Evolutionary conservation across 2,329 filamentous ascomycete species (phyloP).

Genomic region (Xylariaceae sp.): DNA sequence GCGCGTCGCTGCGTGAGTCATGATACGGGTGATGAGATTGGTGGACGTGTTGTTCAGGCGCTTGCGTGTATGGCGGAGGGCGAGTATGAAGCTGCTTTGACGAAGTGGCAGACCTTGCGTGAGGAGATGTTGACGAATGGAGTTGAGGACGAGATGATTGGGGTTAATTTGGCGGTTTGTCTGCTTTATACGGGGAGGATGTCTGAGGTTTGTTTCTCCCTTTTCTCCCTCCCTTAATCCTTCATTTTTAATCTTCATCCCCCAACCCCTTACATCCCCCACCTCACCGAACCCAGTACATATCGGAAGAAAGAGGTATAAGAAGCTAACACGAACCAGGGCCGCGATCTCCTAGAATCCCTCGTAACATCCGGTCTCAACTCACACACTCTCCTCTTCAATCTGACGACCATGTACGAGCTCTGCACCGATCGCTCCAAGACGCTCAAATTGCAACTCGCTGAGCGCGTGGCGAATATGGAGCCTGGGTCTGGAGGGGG

Average conservation of each 20-base stretch:
- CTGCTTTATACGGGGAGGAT: slow-evolving; percentile 76
- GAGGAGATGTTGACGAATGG: slow-evolving; percentile 39
- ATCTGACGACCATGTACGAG: slow-evolving; percentile 86
- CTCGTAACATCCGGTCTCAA: slow-evolving; percentile 58
- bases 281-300: slow-evolving; percentile 7
- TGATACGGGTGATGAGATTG: slow-evolving; percentile 20
- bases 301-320: not conserved
- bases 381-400: slow-evolving; percentile 81
- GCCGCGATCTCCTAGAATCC: slow-evolving; percentile 60
- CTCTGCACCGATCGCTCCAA: slow-evolving; percentile 74
- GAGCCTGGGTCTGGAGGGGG: slow-evolving; percentile 43
- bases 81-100: slow-evolving; percentile 59
- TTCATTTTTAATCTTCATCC: not conserved
- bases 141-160: slow-evolving; percentile 60
- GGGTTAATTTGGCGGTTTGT: slow-evolving; percentile 79
- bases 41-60: slow-evolving; percentile 52
- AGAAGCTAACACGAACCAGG: slow-evolving; percentile 38
- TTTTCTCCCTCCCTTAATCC: not conserved
- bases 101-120: slow-evolving; percentile 53
- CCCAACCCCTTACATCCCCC: not conserved
- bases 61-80: slow-evolving; percentile 75
- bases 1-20: slow-evolving; percentile 52
- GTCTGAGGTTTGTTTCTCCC: slow-evolving; percentile 51
- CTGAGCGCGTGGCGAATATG: slow-evolving; percentile 61
- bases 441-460: slow-evolving; percentile 63